A percentile compares a stretch with the other conserved stretches of the same genome.
Conservation (phyloP, 495 filamentous ascomycete genomes). For the Annulohypoxylon stygium region DNA sequence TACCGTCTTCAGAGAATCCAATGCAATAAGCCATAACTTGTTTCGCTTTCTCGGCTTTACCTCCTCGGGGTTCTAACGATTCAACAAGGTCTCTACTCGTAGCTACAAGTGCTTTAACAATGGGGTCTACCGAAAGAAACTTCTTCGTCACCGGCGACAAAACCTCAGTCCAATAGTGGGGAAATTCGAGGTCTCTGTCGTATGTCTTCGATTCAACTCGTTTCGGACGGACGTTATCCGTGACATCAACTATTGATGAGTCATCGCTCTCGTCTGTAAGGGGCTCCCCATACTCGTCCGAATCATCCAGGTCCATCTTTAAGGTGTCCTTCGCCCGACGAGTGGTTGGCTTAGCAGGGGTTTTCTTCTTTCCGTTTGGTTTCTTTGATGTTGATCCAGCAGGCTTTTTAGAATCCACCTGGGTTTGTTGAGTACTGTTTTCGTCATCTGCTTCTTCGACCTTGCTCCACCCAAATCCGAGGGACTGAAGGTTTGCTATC, state of each 20-base stretch:
- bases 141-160: slow-evolving; percentile 82
- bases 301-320: slow-evolving; percentile 63
- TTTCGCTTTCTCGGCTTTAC: slow-evolving; percentile 83
- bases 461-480: slow-evolving; percentile 93
- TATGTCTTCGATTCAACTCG: slow-evolving; percentile 52
- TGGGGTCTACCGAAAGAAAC: slow-evolving; percentile 80
- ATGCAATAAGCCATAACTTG: slow-evolving; percentile 95
- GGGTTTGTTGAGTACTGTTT: slow-evolving; percentile 47
- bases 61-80: slow-evolving; percentile 84
- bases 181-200: slow-evolving; percentile 81
- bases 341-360: slow-evolving; percentile 34
- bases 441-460: slow-evolving; percentile 74
- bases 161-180: slow-evolving; percentile 94
- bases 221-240: slow-evolving; percentile 45
- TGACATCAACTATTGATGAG: slow-evolving; percentile 54
- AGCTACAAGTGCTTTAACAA: slow-evolving; percentile 76
- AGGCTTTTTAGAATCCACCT: slow-evolving; percentile 21
- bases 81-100: slow-evolving; percentile 76
- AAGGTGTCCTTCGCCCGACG: slow-evolving; percentile 52
- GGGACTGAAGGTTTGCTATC: slow-evolving; percentile 85
- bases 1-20: slow-evolving; percentile 84
- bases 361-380: slow-evolving; percentile 36
- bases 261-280: slow-evolving; percentile 56
- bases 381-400: slow-evolving; percentile 38
- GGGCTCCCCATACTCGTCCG: slow-evolving; percentile 55